Evolutionary conservation across 2,329 filamentous ascomycete species (phyloP), one percentile per base, ranked within the genome.

Genomic region (Plenodomus lindquistii): DNA sequence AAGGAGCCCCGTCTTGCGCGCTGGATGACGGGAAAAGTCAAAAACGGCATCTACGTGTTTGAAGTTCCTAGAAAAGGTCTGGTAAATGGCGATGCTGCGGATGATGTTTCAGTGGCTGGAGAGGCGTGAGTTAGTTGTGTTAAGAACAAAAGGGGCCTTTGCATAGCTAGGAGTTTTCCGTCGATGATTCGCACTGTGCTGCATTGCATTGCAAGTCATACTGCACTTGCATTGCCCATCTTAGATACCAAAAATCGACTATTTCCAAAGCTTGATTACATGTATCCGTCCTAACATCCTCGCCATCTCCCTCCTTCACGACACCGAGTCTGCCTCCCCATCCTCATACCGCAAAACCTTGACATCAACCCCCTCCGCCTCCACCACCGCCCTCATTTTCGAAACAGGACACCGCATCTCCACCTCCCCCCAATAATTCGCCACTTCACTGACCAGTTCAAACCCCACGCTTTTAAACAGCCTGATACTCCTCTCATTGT

Each of bases 21-120:
- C 54, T 97, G 91, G 91, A 86, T 86, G 73, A 81, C 81, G 48
- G 71, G 80, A 4, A 68, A 65, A 48, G 90, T 85, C 3, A 86
- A 86, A 57, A 97, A 96, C 67, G 89, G 90, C 6, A 89, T 88
- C n/a, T 82, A 94, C 42, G 81, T 97, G 9, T 95, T 96, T 67
- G 91, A 96, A 69, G 83, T 97, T 27, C 83, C 88, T 8, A 63
- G 59, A 40, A 73, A 67, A 53, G 50, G 46, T 16, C 35, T 62
- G 4, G 40, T 42, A 15, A 61, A 67, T 44, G 61, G 59, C n/a
- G 53, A 46, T 3, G 49, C 47, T 17, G 44, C 43, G 19, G 48
- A 51, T 11, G 48, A 51, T 11, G 51, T 42, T 2, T 46, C 29
- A 3, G 31, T 18, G 7, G n/a, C 18, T 15, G 21, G 20, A 31